These are phyloP conservation scores for Pseudofabraea citricarpa DNA, from an alignment of 2,329 filamentous ascomycete genomes.

Conservation along the genomic window DNA sequence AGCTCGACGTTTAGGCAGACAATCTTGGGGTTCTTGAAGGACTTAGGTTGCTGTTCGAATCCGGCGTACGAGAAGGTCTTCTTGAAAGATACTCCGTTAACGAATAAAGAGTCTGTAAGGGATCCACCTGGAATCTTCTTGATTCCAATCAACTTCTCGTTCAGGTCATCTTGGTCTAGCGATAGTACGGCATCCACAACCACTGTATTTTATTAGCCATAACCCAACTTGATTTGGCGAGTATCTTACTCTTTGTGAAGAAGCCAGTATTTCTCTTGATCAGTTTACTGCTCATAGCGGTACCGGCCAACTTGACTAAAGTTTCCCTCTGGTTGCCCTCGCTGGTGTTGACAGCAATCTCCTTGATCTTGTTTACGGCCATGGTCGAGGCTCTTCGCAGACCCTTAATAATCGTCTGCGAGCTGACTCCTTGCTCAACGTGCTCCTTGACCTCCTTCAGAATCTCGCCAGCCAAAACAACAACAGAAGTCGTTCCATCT, in stretches of 20 bases:
- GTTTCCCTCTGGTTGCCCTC: constrained; percentile 85
- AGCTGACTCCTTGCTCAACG: constrained; percentile 94
- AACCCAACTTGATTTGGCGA: neutral
- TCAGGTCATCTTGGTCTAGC: constrained; percentile 92
- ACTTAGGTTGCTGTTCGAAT: constrained; percentile 98
- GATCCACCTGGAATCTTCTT: constrained; percentile 98
- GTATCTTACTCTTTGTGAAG: constrained; percentile 84
- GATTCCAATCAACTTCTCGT: constrained; percentile 95
- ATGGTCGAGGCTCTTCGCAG: constrained; percentile 80
- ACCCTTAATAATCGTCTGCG: constrained; percentile 96
- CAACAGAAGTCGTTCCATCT: constrained; percentile 95
- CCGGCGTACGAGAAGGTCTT: constrained; percentile 99
- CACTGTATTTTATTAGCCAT: constrained; percentile 53
- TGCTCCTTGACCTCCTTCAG: constrained; percentile 94
- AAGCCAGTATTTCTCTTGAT: constrained; percentile 96
- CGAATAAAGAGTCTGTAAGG: constrained; percentile 91
- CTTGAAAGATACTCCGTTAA: constrained; percentile 98
- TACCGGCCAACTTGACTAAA: constrained; percentile 81
- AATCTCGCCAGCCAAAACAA: constrained; percentile 95
- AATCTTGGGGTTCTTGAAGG: constrained; percentile 90
- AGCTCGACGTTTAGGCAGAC: constrained; percentile 97
- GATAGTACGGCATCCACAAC: constrained; percentile 95
- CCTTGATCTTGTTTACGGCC: constrained; percentile 98
- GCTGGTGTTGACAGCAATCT: constrained; percentile 83
- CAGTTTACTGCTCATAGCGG: constrained; percentile 98